Conservation (phyloP, 2,329 filamentous ascomycete species). For the Aspergillus jensenii region DNA sequence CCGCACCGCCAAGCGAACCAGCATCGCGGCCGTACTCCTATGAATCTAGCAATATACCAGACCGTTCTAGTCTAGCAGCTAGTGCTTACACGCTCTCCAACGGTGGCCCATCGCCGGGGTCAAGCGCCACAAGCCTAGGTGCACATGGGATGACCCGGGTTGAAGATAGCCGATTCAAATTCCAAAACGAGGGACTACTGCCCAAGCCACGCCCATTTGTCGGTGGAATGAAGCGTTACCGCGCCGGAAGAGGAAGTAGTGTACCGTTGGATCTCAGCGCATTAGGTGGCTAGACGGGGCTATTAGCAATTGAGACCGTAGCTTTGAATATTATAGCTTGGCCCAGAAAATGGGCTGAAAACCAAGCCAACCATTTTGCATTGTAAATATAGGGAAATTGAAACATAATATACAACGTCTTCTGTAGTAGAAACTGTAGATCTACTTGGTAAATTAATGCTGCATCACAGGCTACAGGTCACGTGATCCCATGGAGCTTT, state of each 20-base stretch:
- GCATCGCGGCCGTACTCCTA: conserved; percentile 45
- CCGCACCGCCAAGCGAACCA: conserved; percentile 41
- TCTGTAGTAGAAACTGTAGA: background rate
- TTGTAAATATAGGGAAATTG: background rate
- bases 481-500: background rate
- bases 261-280: conserved; percentile 78
- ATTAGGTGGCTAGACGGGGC: conserved; percentile 26
- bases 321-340: background rate
- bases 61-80: conserved; percentile 68
- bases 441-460: background rate
- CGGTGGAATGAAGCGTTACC: conserved; percentile 74
- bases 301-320: conserved; percentile 1
- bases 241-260: conserved; percentile 89
- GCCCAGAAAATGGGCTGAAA: background rate
- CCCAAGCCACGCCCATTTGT: conserved; percentile 82
- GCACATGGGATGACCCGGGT: conserved; percentile 52
- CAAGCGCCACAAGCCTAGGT: conserved; percentile 26
- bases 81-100: conserved; percentile 74
- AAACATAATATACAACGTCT: background rate
- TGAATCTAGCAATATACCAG: conserved; percentile 44
- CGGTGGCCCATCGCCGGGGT: conserved; percentile 44
- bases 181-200: conserved; percentile 76
- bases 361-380: background rate
- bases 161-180: conserved; percentile 80
- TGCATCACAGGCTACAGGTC: background rate